Base-by-base conservation (phyloP, 169 alveolate species). In the Perkinsus olseni region DNA sequence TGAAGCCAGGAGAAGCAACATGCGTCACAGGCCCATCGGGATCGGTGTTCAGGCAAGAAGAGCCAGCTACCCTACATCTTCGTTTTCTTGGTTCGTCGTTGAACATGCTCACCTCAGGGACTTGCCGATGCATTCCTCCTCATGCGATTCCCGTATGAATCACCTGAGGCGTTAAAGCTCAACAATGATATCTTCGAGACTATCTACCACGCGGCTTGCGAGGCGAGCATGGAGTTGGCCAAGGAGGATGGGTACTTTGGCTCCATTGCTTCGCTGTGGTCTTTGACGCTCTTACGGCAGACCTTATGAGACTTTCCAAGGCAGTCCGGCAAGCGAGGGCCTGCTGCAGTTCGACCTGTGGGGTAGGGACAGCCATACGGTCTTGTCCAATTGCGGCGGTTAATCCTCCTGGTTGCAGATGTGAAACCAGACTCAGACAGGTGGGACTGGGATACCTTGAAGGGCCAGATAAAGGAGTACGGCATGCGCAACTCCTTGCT, bases 1-100 rank as follows among this genome's bases (percentile, higher is more conserved):
- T 74, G 99, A 98, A 92, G 99, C 99, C 38, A 93, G 96, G 92
- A 95, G 93, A 28, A 98, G 99, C 90, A 99, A 99, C 96, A 94
- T 96, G 93, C 97, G 99, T 40, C 99, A 99, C 95, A 96, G 99
- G 94, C 99, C 99, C n/a, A 97, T 99, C 92, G 99, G 99, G 17
- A 97, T 99, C 0, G 99, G 99, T 8, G 99, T 99, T 6, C 99
- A 62, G 82, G 82, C 17, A 24, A 3, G 28, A 3, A 62, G 36
- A 40, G n/a, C n/a, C n/a, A n/a, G n/a, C n/a, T n/a, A 17, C 62
- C 17, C 6, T 45, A 6, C 62, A 45, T 45, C 24, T 45, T 45
- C 24, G 62, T 45, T 45, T n/a, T n/a, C n/a, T n/a, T n/a, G n/a
- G n/a, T n/a, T n/a, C n/a, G n/a, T n/a, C n/a, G n/a, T n/a, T n/a